Conservation (phyloP, 805 yeast genomes). For the Starmerella etchellsii region DNA sequence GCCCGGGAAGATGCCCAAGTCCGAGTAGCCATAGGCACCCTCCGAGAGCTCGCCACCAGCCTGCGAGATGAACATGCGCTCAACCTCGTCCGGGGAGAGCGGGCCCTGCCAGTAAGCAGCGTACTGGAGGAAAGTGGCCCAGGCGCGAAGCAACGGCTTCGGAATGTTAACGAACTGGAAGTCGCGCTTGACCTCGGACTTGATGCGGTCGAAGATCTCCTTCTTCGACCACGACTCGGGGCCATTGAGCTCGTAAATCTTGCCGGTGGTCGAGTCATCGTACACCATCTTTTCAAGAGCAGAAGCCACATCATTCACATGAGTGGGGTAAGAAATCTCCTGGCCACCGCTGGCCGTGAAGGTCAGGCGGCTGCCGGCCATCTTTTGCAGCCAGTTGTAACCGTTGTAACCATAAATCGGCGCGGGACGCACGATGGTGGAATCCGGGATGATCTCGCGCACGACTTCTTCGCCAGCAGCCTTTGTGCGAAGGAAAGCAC, state of each 20-base stretch:
- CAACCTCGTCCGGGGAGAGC: constrained; percentile 58
- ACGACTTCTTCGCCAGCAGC: constrained; percentile 66
- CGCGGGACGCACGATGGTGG: constrained; percentile 77
- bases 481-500: constrained; percentile 66
- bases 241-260: constrained; percentile 62
- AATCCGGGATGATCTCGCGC: constrained; percentile 51
- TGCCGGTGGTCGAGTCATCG: constrained; percentile 69
- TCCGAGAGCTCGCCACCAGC: constrained; percentile 35
- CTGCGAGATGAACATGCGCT: constrained; percentile 61
- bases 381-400: constrained; percentile 43
- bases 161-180: constrained; percentile 32
- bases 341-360: constrained; percentile 55
- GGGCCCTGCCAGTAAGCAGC: constrained; percentile 35
- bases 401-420: constrained; percentile 70
- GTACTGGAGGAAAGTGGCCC: constrained; percentile 30
- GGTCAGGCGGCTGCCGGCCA: constrained; percentile 44
- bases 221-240: constrained; percentile 47
- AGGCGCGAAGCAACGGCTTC: constrained; percentile 29
- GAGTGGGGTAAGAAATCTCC: constrained; percentile 57
- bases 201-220: constrained; percentile 60
- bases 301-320: constrained; percentile 61
- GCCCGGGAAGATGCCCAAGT: constrained; percentile 55
- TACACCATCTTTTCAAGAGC: constrained; percentile 68
- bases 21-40: constrained; percentile 49
- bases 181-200: constrained; percentile 40